Evolutionary conservation across 2,329 filamentous ascomycete species (phyloP).

Genomic region (Plectosphaerella plurivora): DNA sequence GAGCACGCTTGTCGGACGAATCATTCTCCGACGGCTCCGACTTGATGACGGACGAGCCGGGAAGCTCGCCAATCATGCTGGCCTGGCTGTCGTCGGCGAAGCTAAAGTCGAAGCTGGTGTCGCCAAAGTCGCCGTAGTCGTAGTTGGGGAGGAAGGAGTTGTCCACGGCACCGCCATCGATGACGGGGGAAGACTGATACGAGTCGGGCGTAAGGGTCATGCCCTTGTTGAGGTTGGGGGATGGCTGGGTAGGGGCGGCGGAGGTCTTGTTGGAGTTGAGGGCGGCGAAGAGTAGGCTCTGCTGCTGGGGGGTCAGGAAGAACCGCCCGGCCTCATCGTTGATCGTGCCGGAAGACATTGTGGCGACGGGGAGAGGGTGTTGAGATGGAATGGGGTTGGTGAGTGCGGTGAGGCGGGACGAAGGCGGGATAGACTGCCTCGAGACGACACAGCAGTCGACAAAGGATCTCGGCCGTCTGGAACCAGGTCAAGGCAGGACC

Average conservation of each 20-base stretch:
- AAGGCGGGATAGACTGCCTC: neutral
- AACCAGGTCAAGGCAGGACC: neutral
- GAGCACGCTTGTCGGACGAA: conserved; percentile 64
- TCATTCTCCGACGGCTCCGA: conserved; percentile 59
- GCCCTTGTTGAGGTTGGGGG: conserved; percentile 28
- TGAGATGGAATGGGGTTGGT: neutral
- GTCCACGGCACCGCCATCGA: conserved; percentile 33
- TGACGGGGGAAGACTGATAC: conserved; percentile 43
- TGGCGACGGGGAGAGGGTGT: conserved; percentile 9
- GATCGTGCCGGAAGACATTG: conserved; percentile 48
- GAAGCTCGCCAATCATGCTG: conserved; percentile 73
- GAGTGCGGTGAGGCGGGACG: neutral
- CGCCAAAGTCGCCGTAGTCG: conserved; percentile 67
- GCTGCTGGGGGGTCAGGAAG: conserved; percentile 70
- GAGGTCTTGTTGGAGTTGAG: conserved; percentile 63
- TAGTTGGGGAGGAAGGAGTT: conserved; percentile 64
- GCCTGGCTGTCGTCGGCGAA: conserved; percentile 39
- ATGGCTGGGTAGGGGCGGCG: conserved; percentile 23
- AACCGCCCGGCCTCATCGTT: conserved; percentile 47
- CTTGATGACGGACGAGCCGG: conserved; percentile 51
- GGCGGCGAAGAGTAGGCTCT: conserved; percentile 70
- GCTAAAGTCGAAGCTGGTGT: conserved; percentile 74
- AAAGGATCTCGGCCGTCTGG: conserved; percentile 1
- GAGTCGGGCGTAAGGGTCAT: conserved; percentile 43
- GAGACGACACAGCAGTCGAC: no score